Conservation (phyloP, 345 rosid genomes). For the Gossypium rotundifolium region DNA sequence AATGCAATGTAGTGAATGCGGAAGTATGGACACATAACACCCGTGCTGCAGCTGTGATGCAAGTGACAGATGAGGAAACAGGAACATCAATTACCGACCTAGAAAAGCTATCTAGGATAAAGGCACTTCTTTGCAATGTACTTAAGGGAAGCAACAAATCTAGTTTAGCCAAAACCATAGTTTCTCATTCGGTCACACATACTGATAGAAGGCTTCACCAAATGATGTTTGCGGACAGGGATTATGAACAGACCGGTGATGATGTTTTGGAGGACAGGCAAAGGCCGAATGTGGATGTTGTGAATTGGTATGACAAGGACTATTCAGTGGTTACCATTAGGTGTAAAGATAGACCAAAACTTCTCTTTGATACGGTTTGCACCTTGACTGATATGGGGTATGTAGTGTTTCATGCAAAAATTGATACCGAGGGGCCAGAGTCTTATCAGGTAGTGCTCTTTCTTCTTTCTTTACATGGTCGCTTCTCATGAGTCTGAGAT, state of each 20-base stretch:
- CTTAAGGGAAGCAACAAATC: constrained; percentile 69
- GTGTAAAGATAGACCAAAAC: constrained; percentile 90
- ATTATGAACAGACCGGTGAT: constrained; percentile 53
- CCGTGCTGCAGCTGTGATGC: constrained; percentile 87
- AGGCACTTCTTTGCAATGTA: constrained; percentile 64
- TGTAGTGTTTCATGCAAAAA: constrained; percentile 48
- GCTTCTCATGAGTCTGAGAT: neutral
- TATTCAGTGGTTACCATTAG: constrained; percentile 78
- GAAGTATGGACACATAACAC: constrained; percentile 95
- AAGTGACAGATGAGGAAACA: constrained; percentile 64
- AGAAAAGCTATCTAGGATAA: constrained; percentile 55
- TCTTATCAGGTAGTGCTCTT: constrained; percentile 39
- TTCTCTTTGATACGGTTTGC: constrained; percentile 80
- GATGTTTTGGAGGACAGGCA: constrained; percentile 49
- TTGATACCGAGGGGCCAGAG: constrained; percentile 26
- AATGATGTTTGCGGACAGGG: constrained; percentile 96
- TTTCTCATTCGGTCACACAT: constrained; percentile 58
- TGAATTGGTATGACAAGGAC: constrained; percentile 73
- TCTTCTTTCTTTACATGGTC: neutral
- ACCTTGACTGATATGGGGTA: constrained; percentile 94
- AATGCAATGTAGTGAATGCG: constrained; percentile 76
- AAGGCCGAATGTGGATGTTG: constrained; percentile 72
- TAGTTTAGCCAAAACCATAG: constrained; percentile 58
- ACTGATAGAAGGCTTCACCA: constrained; percentile 93
- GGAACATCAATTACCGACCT: constrained; percentile 60